A percentile compares a stretch with the other conserved stretches of the same genome.
These are phyloP conservation scores for Infundibulicybe gibba DNA, from an alignment of 768 basidiomycete genomes.

Conservation along the genomic window DNA sequence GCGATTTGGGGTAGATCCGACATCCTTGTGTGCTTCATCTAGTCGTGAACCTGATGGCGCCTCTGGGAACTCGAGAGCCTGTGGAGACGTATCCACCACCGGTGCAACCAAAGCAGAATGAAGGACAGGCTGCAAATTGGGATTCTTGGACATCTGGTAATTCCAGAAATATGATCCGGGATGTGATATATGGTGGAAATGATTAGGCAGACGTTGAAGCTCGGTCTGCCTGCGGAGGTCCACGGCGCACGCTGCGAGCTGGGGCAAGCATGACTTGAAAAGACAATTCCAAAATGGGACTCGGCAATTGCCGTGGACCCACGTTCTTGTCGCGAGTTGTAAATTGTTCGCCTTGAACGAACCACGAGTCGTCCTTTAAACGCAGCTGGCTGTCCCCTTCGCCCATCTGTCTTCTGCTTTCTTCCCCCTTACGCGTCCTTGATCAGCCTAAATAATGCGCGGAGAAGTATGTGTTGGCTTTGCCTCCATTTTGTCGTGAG, in stretches of 20 bases:
- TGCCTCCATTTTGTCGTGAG: conserved; percentile 72
- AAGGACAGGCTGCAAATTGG: conserved; percentile 17
- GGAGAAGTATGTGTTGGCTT: conserved; percentile 76
- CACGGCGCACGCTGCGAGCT: background rate
- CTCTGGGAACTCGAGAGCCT: conserved; percentile 26
- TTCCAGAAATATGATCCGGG: background rate
- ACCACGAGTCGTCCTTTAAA: conserved; percentile 3
- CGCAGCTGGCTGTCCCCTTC: conserved; percentile 15
- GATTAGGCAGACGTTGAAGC: background rate
- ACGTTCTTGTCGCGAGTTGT: conserved; percentile 28
- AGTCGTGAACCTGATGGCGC: conserved; percentile 17
- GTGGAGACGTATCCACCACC: conserved; percentile 27
- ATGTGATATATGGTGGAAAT: background rate
- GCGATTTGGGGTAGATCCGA: conserved; percentile 35
- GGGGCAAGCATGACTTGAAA: background rate
- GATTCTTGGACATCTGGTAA: conserved; percentile 17
- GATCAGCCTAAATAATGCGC: conserved; percentile 40
- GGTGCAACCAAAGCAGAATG: conserved; percentile 18
- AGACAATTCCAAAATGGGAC: background rate
- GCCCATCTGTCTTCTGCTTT: conserved; percentile 11
- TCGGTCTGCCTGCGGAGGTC: background rate
- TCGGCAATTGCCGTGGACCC: conserved; percentile 17
- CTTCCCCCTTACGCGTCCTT: conserved; percentile 14
- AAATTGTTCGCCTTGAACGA: too few species aligned
- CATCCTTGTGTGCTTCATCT: conserved; percentile 16